A percentile compares a stretch with the other conserved stretches of the same genome.
Evolutionary conservation across 2,329 filamentous ascomycete genomes (phyloP).

Genomic region (Hymenoscyphus salicellus): DNA sequence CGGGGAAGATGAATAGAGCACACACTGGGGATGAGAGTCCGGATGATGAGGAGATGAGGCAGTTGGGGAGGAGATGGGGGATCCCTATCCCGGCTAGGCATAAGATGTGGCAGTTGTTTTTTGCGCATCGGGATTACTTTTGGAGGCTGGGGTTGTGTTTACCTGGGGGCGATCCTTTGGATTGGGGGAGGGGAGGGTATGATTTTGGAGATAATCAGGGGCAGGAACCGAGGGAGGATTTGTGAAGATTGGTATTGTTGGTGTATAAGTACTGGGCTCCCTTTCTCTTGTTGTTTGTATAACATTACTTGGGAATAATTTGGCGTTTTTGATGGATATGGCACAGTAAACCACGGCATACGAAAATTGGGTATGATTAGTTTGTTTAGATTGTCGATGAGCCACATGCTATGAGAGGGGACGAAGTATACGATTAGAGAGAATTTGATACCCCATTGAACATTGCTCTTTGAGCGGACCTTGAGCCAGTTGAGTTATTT

Average conservation of each 20-base stretch:
- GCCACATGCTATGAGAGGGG: too few species aligned
- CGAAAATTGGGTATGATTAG: neutral
- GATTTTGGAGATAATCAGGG: conserved; percentile 15
- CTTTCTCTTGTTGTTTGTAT: neutral
- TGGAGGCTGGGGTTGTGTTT: conserved; percentile 89
- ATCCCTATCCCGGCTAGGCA: conserved; percentile 46
- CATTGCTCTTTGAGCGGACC: too few species aligned
- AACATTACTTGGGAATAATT: neutral
- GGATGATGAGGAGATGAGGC: conserved; percentile 38
- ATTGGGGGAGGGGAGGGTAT: conserved; percentile 59
- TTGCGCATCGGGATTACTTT: conserved; percentile 95
- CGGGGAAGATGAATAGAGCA: neutral
- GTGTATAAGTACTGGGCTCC: neutral
- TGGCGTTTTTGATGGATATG: neutral
- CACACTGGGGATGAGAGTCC: conserved; percentile 38
- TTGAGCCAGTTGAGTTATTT: too few species aligned
- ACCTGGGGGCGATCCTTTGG: conserved; percentile 69
- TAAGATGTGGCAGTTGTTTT: conserved; percentile 88
- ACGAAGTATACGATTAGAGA: too few species aligned
- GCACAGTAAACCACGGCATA: neutral
- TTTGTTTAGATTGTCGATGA: neutral
- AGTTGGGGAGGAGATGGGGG: conserved; percentile 30
- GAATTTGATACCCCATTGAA: too few species aligned
- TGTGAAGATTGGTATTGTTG: neutral
- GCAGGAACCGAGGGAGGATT: neutral